A percentile compares a stretch with the other conserved stretches of the same genome.
These are phyloP conservation scores for Vitis hybrid DNA, from an alignment of 177 flowering plant genomes.

Conservation along the genomic window DNA sequence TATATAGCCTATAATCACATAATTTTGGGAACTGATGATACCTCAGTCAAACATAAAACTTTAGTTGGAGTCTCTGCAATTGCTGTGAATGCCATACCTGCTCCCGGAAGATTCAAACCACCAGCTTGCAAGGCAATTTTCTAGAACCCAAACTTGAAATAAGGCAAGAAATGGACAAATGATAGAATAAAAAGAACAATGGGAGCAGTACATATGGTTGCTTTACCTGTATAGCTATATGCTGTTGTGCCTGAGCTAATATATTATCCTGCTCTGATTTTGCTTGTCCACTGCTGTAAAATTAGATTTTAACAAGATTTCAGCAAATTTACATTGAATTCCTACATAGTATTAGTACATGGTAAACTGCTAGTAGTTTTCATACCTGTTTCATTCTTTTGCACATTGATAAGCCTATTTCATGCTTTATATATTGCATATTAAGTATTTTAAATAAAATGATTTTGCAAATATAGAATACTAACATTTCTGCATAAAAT, in stretches of 20 bases:
- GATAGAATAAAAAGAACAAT: neutral
- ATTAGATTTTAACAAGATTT: constrained; percentile 7
- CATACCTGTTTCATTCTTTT: no score
- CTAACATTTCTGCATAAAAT: no score
- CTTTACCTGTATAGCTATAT: constrained; percentile 76
- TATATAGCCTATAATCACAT: neutral
- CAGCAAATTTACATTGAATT: neutral
- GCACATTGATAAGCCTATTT: no score
- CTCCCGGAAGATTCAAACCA: constrained; percentile 46
- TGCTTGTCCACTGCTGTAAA: constrained; percentile 50
- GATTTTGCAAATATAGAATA: no score
- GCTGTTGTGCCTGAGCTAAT: constrained; percentile 77
- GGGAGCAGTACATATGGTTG: neutral
- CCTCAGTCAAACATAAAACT: constrained; percentile 78
- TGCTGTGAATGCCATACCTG: constrained; percentile 20
- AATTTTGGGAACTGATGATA: constrained; percentile 16
- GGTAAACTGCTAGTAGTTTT: no score
- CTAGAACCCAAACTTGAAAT: constrained; percentile 28
- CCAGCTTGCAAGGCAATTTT: constrained; percentile 64
- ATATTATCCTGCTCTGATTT: constrained; percentile 72
- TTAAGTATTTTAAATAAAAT: no score
- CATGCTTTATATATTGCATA: no score
- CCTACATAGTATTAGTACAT: no score
- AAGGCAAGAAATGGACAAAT: neutral
- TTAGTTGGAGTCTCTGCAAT: constrained; percentile 51